Evolutionary conservation across 2,329 filamentous ascomycete genomes (phyloP).

Genomic region (Chrysosporium queenslandicum): DNA sequence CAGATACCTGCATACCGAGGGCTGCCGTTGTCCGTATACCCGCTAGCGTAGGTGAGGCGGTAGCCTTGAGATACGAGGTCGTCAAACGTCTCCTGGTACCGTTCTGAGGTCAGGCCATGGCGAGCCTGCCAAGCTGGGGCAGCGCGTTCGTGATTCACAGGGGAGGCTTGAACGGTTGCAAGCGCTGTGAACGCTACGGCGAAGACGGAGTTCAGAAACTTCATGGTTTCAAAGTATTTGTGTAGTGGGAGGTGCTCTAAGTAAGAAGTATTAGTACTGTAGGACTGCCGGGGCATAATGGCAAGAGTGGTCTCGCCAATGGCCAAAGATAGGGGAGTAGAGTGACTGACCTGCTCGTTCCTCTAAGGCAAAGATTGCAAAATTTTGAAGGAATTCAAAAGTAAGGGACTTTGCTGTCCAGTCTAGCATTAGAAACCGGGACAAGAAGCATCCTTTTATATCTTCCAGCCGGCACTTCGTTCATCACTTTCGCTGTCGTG

Average conservation of each 20-base stretch:
- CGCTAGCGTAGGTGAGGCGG: slow-evolving; percentile 11
- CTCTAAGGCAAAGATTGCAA: background rate
- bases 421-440: background rate
- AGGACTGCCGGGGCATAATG: too few relatives aligned
- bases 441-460: background rate
- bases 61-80: slow-evolving; percentile 1
- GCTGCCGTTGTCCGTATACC: slow-evolving; percentile 7
- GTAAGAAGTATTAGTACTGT: background rate
- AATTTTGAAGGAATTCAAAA: background rate
- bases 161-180: slow-evolving; percentile 6
- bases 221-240: background rate
- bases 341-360: background rate
- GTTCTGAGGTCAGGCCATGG: slow-evolving; percentile 3
- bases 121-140: slow-evolving; percentile 9
- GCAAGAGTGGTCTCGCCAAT: too few relatives aligned
- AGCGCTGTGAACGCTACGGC: slow-evolving; percentile 8
- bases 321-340: too few relatives aligned
- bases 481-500: background rate
- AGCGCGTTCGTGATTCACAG: background rate
- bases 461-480: background rate
- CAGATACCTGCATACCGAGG: slow-evolving; percentile 11
- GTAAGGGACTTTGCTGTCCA: background rate
- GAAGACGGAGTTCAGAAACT: slow-evolving; percentile 8
- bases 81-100: background rate
- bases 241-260: background rate